Evolutionary conservation across 164 flowering plant species (phyloP).

Genomic region (Paratinospora sagittata): DNA sequence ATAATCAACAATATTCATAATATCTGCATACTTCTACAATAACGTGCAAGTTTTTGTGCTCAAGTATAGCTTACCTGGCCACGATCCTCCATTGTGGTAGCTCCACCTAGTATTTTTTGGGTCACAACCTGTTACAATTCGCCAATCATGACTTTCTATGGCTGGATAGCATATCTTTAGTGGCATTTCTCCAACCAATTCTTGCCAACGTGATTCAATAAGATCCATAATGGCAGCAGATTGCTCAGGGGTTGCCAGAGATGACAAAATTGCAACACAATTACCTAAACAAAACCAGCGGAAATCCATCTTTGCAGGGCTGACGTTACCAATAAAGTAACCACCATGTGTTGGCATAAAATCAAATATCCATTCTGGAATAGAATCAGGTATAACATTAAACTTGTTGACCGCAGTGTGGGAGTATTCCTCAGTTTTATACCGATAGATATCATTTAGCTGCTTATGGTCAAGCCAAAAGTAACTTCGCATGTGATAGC

Average conservation of each 20-base stretch:
- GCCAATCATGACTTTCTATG: slow-evolving; percentile 77
- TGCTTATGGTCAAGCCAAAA: not conserved
- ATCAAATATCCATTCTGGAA: slow-evolving; percentile 3
- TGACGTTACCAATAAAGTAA: not conserved
- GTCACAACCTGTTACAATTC: slow-evolving; percentile 70
- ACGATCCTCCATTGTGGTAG: slow-evolving; percentile 85
- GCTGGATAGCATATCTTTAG: slow-evolving; percentile 75
- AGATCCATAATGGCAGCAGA: slow-evolving; percentile 72
- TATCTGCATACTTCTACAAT: too few relatives aligned
- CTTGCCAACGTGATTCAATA: slow-evolving; percentile 38
- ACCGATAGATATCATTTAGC: not conserved
- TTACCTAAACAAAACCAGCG: not conserved
- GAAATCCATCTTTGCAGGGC: not conserved
- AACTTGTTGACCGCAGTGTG: not conserved
- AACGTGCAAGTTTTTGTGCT: too few relatives aligned
- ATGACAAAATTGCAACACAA: slow-evolving; percentile 24
- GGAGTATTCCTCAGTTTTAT: slow-evolving; percentile 1
- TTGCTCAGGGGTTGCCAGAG: slow-evolving; percentile 78
- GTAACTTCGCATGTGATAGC: slow-evolving; percentile 1
- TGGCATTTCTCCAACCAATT: slow-evolving; percentile 83
- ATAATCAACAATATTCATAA: too few relatives aligned
- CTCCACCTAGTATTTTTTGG: slow-evolving; percentile 90
- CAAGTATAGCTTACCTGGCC: slow-evolving; percentile 58
- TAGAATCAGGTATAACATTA: not conserved
- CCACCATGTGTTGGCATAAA: not conserved